A percentile compares a stretch with the other conserved stretches of the same genome.
Conservation (phyloP, 495 filamentous ascomycete genomes). For the Aspergillus asperescens region DNA sequence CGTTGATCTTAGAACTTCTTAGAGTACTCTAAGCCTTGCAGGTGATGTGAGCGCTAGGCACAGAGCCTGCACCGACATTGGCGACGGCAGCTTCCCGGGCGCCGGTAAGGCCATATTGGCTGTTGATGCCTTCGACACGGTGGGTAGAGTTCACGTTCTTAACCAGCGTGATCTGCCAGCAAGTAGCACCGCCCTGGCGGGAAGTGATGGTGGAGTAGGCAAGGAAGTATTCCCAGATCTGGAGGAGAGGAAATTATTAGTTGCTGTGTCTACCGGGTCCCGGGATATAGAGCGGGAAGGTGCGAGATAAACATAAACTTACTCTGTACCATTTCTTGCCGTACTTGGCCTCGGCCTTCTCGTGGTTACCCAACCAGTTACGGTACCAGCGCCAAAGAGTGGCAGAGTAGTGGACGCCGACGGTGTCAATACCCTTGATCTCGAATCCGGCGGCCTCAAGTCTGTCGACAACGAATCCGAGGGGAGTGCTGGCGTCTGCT, state of each 20-base stretch:
- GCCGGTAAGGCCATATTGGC: conserved; percentile 69
- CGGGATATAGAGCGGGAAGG: neutral
- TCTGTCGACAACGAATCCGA: conserved; percentile 59
- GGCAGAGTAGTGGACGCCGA: conserved; percentile 95
- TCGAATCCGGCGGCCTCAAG: conserved; percentile 63
- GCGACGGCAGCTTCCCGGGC: conserved; percentile 50
- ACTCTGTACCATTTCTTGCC: conserved; percentile 94
- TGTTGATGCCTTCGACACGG: conserved; percentile 77
- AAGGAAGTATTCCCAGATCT: conserved; percentile 98
- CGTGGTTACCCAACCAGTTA: conserved; percentile 95
- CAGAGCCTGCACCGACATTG: conserved; percentile 32
- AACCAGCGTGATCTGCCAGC: conserved; percentile 91
- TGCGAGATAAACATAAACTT: conserved; percentile 40
- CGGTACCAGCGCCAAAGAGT: conserved; percentile 98
- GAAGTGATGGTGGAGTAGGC: conserved; percentile 89
- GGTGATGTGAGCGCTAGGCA: conserved; percentile 40
- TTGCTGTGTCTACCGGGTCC: neutral
- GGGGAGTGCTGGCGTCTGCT: conserved; percentile 61
- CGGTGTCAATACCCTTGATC: conserved; percentile 65
- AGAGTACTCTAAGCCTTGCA: conserved; percentile 28
- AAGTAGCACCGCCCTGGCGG: conserved; percentile 86
- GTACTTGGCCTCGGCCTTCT: conserved; percentile 94
- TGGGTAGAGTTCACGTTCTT: conserved; percentile 99
- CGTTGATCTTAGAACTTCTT: neutral
- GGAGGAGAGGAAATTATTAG: conserved; percentile 9